Base-by-base conservation (phyloP, 495 filamentous ascomycete species). In the Chaetomium fimeti region DNA sequence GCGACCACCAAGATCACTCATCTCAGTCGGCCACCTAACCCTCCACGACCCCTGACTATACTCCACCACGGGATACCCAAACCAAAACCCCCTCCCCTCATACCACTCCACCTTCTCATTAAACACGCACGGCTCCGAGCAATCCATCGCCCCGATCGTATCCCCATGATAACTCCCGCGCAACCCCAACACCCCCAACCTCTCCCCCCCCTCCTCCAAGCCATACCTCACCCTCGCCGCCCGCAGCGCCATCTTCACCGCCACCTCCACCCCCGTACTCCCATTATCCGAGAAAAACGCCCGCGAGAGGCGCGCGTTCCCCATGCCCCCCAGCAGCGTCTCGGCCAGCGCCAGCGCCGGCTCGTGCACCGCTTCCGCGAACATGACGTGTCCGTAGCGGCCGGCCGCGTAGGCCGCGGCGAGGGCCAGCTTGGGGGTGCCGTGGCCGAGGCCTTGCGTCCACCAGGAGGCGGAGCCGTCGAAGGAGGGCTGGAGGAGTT, bases 361-460 rank as follows among this genome's bases (percentile, higher is more conserved):
- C 65, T 89, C 82, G 61, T 93, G 89, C 20, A 91, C 80, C 2
- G 87, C 83, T 1, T 84, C 85, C 0, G 89, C 87, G 68, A 93
- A 91, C 88, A 92, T 93, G 27, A 93, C 88, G 73, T 93, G 90
- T 3, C 90, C 90, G 68, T 93, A 93, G 27, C 89, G 82, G n/a
- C 90, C 89, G 4, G 90, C 88, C 1, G 90, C 90, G 71, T 91
- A 88, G 2, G 90, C 88, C 5, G 89, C 88, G 0, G 88, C 83
- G 7, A 91, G 80, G 9, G 88, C 79, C 6, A 93, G 79, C 0
- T 77, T 72, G 0, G 88, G 84, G 65, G 88, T 90, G 16, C 85
- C 88, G 67, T 93, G 90, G 9, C 90, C 90, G 6, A 93, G 80
- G 11, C 90, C 90, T 74, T 93, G 90, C 1, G 90, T 92, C 90